Evolutionary conservation across 768 basidiomycete species (phyloP).

Genomic region (Gymnopilus junonius): DNA sequence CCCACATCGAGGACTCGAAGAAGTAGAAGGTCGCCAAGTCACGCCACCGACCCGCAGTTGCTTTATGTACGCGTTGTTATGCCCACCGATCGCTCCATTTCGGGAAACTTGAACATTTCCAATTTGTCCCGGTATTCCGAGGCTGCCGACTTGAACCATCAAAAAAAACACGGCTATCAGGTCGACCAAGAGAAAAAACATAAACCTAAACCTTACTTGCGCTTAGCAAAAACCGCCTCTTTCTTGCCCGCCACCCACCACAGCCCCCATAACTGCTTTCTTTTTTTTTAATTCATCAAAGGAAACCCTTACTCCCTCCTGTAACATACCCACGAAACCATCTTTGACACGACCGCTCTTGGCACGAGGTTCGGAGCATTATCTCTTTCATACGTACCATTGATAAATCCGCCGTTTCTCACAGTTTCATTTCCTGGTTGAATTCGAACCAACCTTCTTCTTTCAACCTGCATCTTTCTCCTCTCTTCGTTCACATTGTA

Average conservation of each 20-base stretch:
- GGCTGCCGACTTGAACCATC: background rate
- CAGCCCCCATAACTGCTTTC: background rate
- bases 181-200: background rate
- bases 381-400: background rate
- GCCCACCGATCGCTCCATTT: constrained; percentile 17
- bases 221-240: background rate
- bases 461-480: constrained; percentile 2
- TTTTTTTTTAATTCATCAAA: background rate
- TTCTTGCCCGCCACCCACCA: background rate
- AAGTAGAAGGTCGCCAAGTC: no score
- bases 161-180: background rate
- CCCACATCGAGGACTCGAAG: no score
- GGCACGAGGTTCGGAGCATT: background rate
- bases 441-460: constrained; percentile 12
- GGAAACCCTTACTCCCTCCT: background rate
- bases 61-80: constrained; percentile 25
- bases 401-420: background rate
- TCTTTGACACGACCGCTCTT: background rate
- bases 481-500: constrained; percentile 1
- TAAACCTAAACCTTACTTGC: background rate
- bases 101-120: constrained; percentile 5
- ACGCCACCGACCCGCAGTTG: background rate
- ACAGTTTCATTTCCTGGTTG: constrained; percentile 1
- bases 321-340: constrained; percentile 5
- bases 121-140: background rate